Base-by-base conservation (phyloP, 116 monocot species). In the Zostera marina region DNA sequence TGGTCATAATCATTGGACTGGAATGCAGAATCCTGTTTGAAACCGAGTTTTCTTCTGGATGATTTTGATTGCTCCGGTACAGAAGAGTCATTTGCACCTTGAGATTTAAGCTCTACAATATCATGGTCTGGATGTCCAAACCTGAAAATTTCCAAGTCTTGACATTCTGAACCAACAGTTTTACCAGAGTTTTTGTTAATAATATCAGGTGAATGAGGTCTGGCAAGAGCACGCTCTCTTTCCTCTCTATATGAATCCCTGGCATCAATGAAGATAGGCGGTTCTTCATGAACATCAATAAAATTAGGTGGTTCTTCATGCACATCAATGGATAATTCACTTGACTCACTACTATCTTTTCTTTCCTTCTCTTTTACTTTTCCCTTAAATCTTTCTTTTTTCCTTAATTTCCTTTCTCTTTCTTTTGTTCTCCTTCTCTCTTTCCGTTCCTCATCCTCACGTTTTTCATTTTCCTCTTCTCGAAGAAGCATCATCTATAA, bases 401-500 rank as follows among this genome's bases (percentile, higher is more conserved):
- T 85, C 32, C 94, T 65, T 23, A 75, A 73, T 68, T 96, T 96
- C 59, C 85, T 96, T 70, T 88, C 94, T 63, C 78, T 66, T 56
- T 89, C 85, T 68, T 89, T 96, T 21, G 63, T 74, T 65, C 80
- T 77, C 59, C 78, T 79, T 47, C 89, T 81, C 77, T 85, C 85
- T 71, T 69, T 88, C 42, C 94, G 79, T 45, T 96, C 94, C 66
- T 88, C 89, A 67, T 96, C 89, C 74, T 88, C 85, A 54, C 80
- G 82, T 53, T 89, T 96, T 64, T 96, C 94, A 59, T 69, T 89
- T 62, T 96, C 94, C 63, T 96, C 94, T 72, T 96, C 94, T 78
- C 89, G 89, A 9, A 96, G 76, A 72, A 96, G 85, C 64, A 75
- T 88, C 44, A 72, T 80, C 94, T 96, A 73, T 68, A 45, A 11